Percentiles rank a stretch among this genome's conserved stretches.
Conservation (phyloP, 192 early-diverging fungal species). For the Coemansia sp. region DNA sequence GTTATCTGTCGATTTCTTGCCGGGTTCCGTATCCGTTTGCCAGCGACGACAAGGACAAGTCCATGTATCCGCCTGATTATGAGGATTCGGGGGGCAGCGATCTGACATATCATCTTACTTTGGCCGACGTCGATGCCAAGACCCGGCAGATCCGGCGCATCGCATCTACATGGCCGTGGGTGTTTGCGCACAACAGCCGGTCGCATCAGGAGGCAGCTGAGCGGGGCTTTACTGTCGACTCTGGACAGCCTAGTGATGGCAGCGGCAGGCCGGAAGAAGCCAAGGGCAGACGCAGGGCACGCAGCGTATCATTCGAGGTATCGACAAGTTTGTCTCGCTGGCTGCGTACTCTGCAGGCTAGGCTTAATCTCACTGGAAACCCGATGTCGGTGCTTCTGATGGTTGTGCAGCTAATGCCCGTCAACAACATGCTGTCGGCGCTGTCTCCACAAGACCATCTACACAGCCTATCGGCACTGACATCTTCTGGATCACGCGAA, state of each 20-base stretch:
- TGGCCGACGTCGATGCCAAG: slow-evolving; percentile 42
- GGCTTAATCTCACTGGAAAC: slow-evolving; percentile 42
- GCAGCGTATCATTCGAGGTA: slow-evolving; percentile 19
- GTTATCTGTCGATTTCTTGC: slow-evolving; percentile 49
- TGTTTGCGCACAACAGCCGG: slow-evolving; percentile 23
- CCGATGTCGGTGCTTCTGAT: slow-evolving; percentile 35
- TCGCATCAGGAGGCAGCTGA: slow-evolving; percentile 15
- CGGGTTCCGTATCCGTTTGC: slow-evolving; percentile 44
- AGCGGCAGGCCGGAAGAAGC: background rate
- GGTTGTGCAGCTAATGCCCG: slow-evolving; percentile 46
- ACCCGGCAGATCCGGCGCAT: slow-evolving; percentile 35
- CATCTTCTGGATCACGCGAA: slow-evolving; percentile 14
- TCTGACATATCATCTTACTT: slow-evolving; percentile 44
- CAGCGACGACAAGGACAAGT: slow-evolving; percentile 24
- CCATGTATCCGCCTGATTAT: slow-evolving; percentile 31
- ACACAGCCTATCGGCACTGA: slow-evolving; percentile 20
- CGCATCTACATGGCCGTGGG: slow-evolving; percentile 53
- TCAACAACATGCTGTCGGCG: slow-evolving; percentile 34
- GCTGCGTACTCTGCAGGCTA: slow-evolving; percentile 45
- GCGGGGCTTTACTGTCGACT: background rate
- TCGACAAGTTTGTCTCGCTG: slow-evolving; percentile 46
- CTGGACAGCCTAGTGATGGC: background rate
- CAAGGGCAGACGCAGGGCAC: slow-evolving; percentile 5
- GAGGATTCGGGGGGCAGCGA: slow-evolving; percentile 37
- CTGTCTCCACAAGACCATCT: slow-evolving; percentile 20